Evolutionary conservation across 2,329 filamentous ascomycete genomes (phyloP).

Genomic region (Verticillium zaregamsianum): DNA sequence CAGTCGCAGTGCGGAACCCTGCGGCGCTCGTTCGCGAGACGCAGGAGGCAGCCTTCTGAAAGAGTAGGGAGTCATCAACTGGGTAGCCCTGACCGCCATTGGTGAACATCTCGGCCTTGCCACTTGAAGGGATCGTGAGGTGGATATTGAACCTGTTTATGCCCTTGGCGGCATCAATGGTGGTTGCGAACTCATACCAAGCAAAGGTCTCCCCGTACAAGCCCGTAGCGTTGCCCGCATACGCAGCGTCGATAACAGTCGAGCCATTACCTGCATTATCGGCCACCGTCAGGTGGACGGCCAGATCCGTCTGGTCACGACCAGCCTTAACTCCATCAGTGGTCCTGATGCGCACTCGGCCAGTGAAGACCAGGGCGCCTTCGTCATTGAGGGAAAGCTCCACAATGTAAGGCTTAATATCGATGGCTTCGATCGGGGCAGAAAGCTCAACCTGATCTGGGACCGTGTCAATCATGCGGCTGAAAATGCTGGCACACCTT

Average conservation of each 20-base stretch:
- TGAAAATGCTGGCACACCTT: constrained; percentile 23
- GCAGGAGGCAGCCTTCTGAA: constrained; percentile 21
- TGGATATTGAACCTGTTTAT: constrained; percentile 27
- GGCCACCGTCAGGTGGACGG: constrained; percentile 8
- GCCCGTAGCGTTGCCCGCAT: constrained; percentile 18
- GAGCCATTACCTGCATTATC: constrained; percentile 11
- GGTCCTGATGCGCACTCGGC: constrained; percentile 20
- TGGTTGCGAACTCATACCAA: constrained; percentile 24
- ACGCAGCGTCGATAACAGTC: constrained; percentile 3
- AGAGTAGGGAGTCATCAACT: constrained; percentile 21
- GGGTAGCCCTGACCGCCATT: constrained; percentile 24
- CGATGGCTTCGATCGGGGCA: constrained; percentile 21
- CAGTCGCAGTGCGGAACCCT: constrained; percentile 7
- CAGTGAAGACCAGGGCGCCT: constrained; percentile 18
- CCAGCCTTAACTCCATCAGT: constrained; percentile 7
- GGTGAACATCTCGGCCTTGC: constrained; percentile 15
- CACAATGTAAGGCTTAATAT: constrained; percentile 27
- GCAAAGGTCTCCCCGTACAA: constrained; percentile 20
- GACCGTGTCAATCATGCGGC: constrained; percentile 30
- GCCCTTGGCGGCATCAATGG: constrained; percentile 17
- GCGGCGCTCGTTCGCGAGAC: constrained; percentile 10
- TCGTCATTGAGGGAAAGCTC: constrained; percentile 19
- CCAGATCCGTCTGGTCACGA: constrained; percentile 12
- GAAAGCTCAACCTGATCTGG: constrained; percentile 22
- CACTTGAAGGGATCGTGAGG: constrained; percentile 17